Base-by-base conservation (phyloP, 2,329 filamentous ascomycete genomes). In the Atkinsonella hypoxylon region DNA sequence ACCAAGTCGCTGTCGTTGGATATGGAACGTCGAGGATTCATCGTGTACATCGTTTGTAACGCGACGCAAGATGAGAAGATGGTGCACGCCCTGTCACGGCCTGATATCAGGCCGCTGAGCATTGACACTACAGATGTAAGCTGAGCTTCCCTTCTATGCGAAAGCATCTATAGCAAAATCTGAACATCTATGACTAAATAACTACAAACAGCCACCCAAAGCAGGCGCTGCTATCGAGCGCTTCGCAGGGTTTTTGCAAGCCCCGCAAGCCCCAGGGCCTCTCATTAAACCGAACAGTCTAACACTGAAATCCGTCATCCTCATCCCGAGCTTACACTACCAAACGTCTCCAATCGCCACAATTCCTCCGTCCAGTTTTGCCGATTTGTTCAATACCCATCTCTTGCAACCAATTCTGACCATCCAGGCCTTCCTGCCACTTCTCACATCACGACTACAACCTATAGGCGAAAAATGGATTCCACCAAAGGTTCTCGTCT, bases 341-440 rank as follows among this genome's bases (percentile, higher is more conserved):
- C 85, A 88, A 48, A 83, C 85, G 26, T 88, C 87, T 4, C 86
- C 88, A 18, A 85, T 97, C 54, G 88, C 89, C 54, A 90, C 88
- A 4, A 84, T 96, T 53, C 82, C 87, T 7, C 83, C 88, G 0
- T 87, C 87, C 31, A 83, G 81, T 59, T 93, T 95, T 72, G 87
- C 88, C 56, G 89, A 96, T 62, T 84, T 89, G 34, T 82, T 97
- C 65, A 95, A 96, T 67, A 91, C 89, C 15, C 90, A 95, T 61
- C 78, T 98, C 12, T 77, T 97, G 50, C 86, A 89, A 51, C 91
- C 91, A 1, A 89, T 97, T 57, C 78, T 95, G 48, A 89, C 87
- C 5, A 83, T 90, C 39, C 90, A 96, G 69, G 79, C 87, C 49
- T 93, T 97, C 70, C 75, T 97, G n/a, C 86, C 86, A 0, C 79